These are phyloP conservation scores for Ascochyta rabiei DNA, from an alignment of 2,329 filamentous ascomycete species.

Conservation along the genomic window DNA sequence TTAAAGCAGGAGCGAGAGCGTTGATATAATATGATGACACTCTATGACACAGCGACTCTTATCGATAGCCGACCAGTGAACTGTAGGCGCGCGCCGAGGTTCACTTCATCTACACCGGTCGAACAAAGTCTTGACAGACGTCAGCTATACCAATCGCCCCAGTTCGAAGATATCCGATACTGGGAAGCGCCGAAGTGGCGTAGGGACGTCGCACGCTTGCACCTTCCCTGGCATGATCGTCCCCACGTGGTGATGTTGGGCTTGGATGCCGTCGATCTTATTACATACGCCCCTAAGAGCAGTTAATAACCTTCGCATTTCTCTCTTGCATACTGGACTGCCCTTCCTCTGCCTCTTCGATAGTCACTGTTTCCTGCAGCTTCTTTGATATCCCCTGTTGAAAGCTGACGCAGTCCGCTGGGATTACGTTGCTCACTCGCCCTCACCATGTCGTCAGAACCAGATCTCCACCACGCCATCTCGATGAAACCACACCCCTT, in stretches of 20 bases:
- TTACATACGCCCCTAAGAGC: conserved; percentile 1
- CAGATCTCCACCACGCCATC: conserved; percentile 56
- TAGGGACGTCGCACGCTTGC: conserved; percentile 3
- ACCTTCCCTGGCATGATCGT: conserved; percentile 14
- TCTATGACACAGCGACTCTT: no score
- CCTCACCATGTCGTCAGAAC: conserved; percentile 47
- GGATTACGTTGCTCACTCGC: neutral
- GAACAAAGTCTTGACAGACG: no score
- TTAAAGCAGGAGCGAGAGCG: no score
- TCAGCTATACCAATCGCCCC: neutral
- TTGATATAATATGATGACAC: no score
- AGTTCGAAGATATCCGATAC: no score
- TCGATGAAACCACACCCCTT: conserved; percentile 55
- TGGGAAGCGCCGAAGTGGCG: conserved; percentile 8
- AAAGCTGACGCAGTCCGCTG: neutral
- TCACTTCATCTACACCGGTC: neutral
- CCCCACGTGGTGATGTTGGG: conserved; percentile 21
- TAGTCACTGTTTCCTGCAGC: neutral
- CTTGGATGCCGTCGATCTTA: conserved; percentile 14
- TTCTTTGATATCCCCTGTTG: neutral
- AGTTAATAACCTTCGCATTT: neutral
- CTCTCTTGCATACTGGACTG: neutral
- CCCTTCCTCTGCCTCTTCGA: neutral
- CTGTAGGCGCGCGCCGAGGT: neutral
- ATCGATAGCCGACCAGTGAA: neutral